These are phyloP conservation scores for Heterobasidion annosum DNA, from an alignment of 1,284 basidiomycete species.

Conservation along the genomic window DNA sequence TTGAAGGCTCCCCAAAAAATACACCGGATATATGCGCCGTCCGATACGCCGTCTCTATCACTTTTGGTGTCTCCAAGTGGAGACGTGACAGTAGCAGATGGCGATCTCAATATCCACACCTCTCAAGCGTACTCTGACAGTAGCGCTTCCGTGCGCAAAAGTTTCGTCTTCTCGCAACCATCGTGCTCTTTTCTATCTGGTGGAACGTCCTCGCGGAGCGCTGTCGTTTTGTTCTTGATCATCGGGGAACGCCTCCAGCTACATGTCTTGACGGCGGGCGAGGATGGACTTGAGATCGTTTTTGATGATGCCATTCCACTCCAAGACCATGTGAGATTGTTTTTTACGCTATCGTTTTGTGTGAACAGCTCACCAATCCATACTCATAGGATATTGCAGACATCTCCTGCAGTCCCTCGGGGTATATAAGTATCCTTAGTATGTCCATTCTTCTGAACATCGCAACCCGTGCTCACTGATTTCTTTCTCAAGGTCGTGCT, in stretches of 20 bases:
- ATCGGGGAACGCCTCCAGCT: background rate
- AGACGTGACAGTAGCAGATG: conserved; percentile 33
- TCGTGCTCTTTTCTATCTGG: conserved; percentile 34
- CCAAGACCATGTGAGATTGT: background rate
- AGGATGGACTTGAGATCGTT: conserved; percentile 1
- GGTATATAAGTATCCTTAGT: conserved; percentile 43
- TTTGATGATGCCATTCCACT: background rate
- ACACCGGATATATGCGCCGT: conserved; percentile 33
- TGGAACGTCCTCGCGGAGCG: conserved; percentile 15
- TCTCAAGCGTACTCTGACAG: conserved; percentile 21
- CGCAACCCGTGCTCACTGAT: conserved; percentile 6
- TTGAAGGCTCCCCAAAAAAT: conserved; percentile 35
- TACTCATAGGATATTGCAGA: conserved; percentile 17
- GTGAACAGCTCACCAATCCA: conserved; percentile 2
- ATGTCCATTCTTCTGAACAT: conserved; percentile 13
- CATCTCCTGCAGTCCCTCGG: conserved; percentile 37
- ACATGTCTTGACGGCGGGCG: conserved; percentile 6
- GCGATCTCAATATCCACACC: conserved; percentile 31
- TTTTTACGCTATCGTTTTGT: background rate
- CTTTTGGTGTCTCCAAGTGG: conserved; percentile 38
- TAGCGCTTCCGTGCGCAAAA: conserved; percentile 24
- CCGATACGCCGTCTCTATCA: conserved; percentile 29
- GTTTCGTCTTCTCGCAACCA: conserved; percentile 34
- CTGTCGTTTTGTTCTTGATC: conserved; percentile 20
- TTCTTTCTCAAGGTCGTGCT: conserved; percentile 22